A percentile compares a stretch with the other conserved stretches of the same genome.
Conservation (phyloP, 345 rosid genomes). For the Capsella bursapastoris region DNA sequence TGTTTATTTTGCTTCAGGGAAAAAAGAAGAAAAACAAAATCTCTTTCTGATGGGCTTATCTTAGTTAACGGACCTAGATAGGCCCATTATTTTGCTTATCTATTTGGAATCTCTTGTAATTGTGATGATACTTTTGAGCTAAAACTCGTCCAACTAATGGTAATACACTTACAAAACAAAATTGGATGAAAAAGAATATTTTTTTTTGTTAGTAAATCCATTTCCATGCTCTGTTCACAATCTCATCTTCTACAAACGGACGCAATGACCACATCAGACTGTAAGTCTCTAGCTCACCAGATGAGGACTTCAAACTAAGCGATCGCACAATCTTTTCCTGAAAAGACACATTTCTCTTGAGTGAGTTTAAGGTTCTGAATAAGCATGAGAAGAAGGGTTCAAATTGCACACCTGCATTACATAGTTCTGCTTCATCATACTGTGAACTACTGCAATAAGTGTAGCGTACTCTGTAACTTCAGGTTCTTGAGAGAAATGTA, state of each 20-base stretch:
- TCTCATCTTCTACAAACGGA: conserved; percentile 69
- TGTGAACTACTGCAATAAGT: conserved; percentile 64
- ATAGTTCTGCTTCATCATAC: conserved; percentile 77
- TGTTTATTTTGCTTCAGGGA: not conserved
- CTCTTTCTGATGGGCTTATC: not conserved
- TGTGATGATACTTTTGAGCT: not conserved
- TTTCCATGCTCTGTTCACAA: conserved; percentile 69
- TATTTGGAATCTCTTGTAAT: too few species aligned
- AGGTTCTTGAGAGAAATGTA: conserved; percentile 37
- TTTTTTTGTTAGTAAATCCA: conserved; percentile 40
- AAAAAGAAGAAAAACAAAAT: not conserved
- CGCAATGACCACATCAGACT: conserved; percentile 80
- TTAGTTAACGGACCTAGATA: not conserved
- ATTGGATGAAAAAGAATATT: not conserved
- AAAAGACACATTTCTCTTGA: conserved; percentile 24
- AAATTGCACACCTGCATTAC: conserved; percentile 66
- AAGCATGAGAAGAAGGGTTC: not conserved
- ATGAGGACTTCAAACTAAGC: conserved; percentile 59
- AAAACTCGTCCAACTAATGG: too few species aligned
- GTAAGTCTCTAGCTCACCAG: conserved; percentile 69
- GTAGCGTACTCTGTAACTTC: conserved; percentile 56
- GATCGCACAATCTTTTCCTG: conserved; percentile 76
- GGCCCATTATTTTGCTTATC: conserved; percentile 18
- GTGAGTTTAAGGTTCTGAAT: not conserved
- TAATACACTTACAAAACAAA: not conserved